phyloP scores from a whole-genome alignment of 495 filamentous ascomycete genomes.

The Achaetomiella virescens region DNA sequence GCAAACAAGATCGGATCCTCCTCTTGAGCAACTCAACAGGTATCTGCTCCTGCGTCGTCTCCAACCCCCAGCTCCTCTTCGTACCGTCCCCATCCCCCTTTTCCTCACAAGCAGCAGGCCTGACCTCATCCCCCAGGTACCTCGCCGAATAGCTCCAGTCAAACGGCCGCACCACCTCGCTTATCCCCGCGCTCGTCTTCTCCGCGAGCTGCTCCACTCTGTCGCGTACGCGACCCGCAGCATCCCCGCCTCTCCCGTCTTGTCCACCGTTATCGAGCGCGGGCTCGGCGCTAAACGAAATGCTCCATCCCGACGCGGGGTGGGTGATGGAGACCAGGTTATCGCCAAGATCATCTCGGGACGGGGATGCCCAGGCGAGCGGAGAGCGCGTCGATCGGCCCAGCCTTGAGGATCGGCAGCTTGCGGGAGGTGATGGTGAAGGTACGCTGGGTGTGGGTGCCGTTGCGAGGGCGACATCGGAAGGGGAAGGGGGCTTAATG shows the following conservation, averaged over 20 bases:
- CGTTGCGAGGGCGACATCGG: constrained; percentile 40
- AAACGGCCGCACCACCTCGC: constrained; percentile 88
- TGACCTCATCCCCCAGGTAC: constrained; percentile 61
- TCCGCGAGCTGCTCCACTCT: constrained; percentile 86
- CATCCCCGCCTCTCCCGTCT: constrained; percentile 74
- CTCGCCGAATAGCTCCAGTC: constrained; percentile 95
- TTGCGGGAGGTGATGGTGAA: constrained; percentile 75
- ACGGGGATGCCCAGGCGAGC: constrained; percentile 71
- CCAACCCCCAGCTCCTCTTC: not conserved
- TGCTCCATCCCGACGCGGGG: constrained; percentile 58
- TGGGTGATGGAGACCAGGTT: constrained; percentile 75
- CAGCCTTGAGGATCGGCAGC: constrained; percentile 85
- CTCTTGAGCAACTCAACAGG: constrained; percentile 77
- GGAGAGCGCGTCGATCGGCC: constrained; percentile 82
- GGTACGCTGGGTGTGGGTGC: constrained; percentile 46
- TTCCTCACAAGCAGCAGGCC: not conserved
- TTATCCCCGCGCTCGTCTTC: constrained; percentile 79
- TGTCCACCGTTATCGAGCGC: constrained; percentile 87
- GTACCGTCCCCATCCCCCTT: not conserved
- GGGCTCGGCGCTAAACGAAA: constrained; percentile 77
- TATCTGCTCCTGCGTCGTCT: constrained; percentile 38
- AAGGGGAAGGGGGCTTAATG: no score
- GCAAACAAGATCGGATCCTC: constrained; percentile 88
- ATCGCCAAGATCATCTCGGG: constrained; percentile 99
- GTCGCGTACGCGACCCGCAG: constrained; percentile 86